Evolutionary conservation across 192 early-diverging fungal species (phyloP), one percentile per base, ranked within the genome.

Genomic region (Piromyces finnis): DNA sequence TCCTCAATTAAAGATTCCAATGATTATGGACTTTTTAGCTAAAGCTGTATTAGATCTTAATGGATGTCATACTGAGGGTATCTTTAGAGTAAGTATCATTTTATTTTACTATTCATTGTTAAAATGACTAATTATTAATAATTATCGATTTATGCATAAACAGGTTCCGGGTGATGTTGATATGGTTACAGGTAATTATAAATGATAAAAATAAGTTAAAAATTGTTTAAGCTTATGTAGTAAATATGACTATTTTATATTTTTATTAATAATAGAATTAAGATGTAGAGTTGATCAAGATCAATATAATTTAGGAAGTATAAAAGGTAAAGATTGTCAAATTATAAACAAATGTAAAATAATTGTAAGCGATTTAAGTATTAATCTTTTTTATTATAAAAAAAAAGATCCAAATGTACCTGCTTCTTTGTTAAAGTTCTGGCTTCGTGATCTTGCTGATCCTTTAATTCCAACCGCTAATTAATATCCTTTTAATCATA

Each of bases 371-470:
- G n/a, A n/a, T n/a, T n/a, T n/a, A n/a, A n/a, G n/a, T n/a, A n/a
- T 51, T 51, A 14, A 51, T 22, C 22, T 22, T 14, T n/a, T n/a
- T n/a, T n/a, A n/a, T 80, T 30, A 32, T 77, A 17, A 59, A 9
- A 26, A 22, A 15, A n/a, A 30, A 32, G 37, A 99, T 82, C 95
- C 97, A 17, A 93, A 95, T 83, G 93, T 97, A 7, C 95, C 96
- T 0, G 93, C 94, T 41, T 96, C 95, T 11, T 85, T 99, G 29
- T 85, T 99, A 15, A 96, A 97, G 80, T 88, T 93, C 13, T 99
- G 96, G 96, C 88, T 99, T 68, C 91, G 97, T 39, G 97, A 99
- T 39, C 89, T 99, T 29, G 89, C 95, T 3, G 93, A 96, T 11
- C 96, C 97, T 28, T 85, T 99, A 29, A 95, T 99, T 37, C 93